Evolutionary conservation across 2,329 filamentous ascomycete species (phyloP), one percentile per base, ranked within the genome.

Genomic region (Pseudogymnoascus sp.): DNA sequence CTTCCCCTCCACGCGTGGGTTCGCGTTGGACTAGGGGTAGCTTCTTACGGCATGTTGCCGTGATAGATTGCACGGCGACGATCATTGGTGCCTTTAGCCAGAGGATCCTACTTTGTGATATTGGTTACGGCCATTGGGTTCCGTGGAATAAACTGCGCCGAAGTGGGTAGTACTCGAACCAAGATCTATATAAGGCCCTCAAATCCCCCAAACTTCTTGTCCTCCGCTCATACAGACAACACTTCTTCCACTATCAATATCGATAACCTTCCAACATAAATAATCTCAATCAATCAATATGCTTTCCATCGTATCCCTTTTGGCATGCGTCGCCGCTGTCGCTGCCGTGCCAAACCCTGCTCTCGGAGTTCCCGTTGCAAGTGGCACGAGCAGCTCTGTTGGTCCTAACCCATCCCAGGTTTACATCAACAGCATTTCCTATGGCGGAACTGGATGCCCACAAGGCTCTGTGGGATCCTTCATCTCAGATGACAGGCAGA

Each of bases 401-500:
- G 65, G 59, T 7, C 72, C 72, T 61, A 66, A 74, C 59, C 70
- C 72, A 65, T 68, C 66, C 59, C 60, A 70, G 58, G 76, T 80
- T 45, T 74, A 71, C 59, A 78, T 79, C 65, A 70, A 73, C 37
- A 72, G 72, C 48, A 72, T 80, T 60, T 74, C 72, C 40, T 79
- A 79, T 68, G 78, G 77, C 65, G 78, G 78, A 65, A 77, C 74
- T 62, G 78, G 78, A 35, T 80, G 78, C 68, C 78, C 78, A 7
- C 73, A 75, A 64, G 74, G 75, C 48, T 74, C 74, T 60, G 73
- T 79, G 64, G 74, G 73, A 67, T 72, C 74, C 55, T 71, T 75
- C 64, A 73, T 79, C 67, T 77, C 76, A 10, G 65, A 68, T 25
- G 77, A 80, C 67, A 72, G 73, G 61, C 74, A 72, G 70, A 78